Evolutionary conservation across 2,329 filamentous ascomycete species (phyloP).

Genomic region (Thelonectria discophora): DNA sequence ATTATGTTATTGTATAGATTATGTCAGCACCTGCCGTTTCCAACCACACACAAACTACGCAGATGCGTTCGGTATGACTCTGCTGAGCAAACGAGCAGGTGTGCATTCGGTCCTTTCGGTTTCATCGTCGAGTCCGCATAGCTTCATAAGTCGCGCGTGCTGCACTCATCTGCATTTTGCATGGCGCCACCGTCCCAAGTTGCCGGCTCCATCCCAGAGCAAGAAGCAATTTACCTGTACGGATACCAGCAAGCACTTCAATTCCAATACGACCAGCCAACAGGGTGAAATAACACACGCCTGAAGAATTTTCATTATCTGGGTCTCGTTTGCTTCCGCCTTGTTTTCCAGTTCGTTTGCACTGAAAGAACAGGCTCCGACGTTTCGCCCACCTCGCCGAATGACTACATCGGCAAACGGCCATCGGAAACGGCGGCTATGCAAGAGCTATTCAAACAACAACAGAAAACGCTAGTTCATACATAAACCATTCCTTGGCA

Average conservation of each 20-base stretch:
- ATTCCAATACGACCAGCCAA: background rate
- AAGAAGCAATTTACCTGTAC: background rate
- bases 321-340: background rate
- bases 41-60: background rate
- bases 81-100: background rate
- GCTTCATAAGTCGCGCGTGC: background rate
- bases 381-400: slow-evolving; percentile 22
- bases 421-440: background rate
- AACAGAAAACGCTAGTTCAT: too few relatives aligned
- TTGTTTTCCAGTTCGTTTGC: background rate
- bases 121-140: background rate
- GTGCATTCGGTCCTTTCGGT: background rate
- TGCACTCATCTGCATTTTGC: background rate
- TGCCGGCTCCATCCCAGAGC: background rate
- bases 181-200: background rate
- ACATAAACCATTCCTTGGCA: too few relatives aligned
- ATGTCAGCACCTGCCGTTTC: background rate
- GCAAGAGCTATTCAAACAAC: background rate
- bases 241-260: too few relatives aligned
- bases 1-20: background rate
- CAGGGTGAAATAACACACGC: background rate
- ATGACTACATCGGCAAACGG: slow-evolving; percentile 33
- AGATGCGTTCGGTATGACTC: background rate
- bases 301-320: background rate
- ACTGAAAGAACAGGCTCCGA: slow-evolving; percentile 23